Evolutionary conservation across 208 protist species (phyloP), one percentile per base, ranked within the genome.

Genomic region (Crithidia sp.): DNA sequence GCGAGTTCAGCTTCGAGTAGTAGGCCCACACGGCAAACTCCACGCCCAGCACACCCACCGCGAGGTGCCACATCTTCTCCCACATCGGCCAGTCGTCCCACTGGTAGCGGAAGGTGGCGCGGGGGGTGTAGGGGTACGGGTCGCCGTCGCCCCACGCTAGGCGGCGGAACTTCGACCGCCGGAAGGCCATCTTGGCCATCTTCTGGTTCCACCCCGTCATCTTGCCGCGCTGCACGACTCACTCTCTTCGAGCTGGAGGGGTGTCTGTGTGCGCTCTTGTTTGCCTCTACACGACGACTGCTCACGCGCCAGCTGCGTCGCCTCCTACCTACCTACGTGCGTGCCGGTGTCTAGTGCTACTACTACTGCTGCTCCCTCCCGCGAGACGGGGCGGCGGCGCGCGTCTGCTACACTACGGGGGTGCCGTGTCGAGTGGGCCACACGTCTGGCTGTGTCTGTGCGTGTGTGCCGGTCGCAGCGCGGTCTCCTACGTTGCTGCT

Each of bases 11-110:
- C 61, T 94, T 94, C 7, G 89, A 94, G 80, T 92, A 96, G 80
- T 92, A 96, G 16, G 84, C 87, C 91, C 88, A 93, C 13, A 93
- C 70, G 37, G 77, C 78, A 39, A 96, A 94, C 75, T 96, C 87
- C 16, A 94, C 63, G 7, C 63, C 80, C 3, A 94, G 61, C 57
- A 94, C 77, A n/a, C 65, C 77, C 39, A 94, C 55, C 10, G 79
- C 50, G 7, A 96, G 39, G 71, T 96, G 91, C 89, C 91, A 96
- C 65, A 93, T 72, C 77, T 96, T 96, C 76, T 96, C 89, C 91
- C 91, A 96, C 79, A 94, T 77, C 52, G 91, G 91, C 89, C 91
- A 96, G 75, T 96, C 91, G 52, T 96, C 87, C 89, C 91, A 96
- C 76, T 96, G 91, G 63, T 96, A 96, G 68, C 91, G 91, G 66